Conservation (phyloP, 2,329 filamentous ascomycete genomes). For the Coleophoma eucalyptorum region DNA sequence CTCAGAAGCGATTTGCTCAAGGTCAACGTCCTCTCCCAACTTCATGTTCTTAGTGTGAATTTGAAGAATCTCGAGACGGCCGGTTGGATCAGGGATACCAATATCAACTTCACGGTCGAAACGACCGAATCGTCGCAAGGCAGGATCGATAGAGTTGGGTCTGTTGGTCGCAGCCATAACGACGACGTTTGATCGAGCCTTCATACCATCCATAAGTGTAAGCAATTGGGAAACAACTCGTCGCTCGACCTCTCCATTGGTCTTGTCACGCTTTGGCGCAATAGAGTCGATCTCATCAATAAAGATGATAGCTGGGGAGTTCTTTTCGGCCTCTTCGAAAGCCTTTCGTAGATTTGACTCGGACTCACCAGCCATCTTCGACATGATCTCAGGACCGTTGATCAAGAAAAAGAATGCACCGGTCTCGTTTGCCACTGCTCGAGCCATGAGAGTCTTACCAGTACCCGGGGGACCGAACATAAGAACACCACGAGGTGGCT, state of each 20-base stretch:
- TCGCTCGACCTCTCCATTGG: slow-evolving; percentile 96
- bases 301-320: slow-evolving; percentile 98
- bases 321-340: slow-evolving; percentile 99
- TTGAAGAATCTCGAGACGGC: slow-evolving; percentile 96
- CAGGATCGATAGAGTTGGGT: slow-evolving; percentile 97
- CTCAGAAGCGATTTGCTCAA: slow-evolving; percentile 94
- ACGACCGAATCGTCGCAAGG: slow-evolving; percentile 94
- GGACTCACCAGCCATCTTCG: slow-evolving; percentile 99
- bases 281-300: slow-evolving; percentile 99
- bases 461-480: slow-evolving; percentile 97
- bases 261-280: slow-evolving; percentile 99
- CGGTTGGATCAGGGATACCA: slow-evolving; percentile 94
- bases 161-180: slow-evolving; percentile 99
- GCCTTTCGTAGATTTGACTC: slow-evolving; percentile 97
- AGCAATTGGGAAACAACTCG: slow-evolving; percentile 96
- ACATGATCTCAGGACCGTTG: slow-evolving; percentile 99
- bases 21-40: slow-evolving; percentile 90
- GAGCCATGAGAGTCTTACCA: slow-evolving; percentile 98
- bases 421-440: slow-evolving; percentile 97
- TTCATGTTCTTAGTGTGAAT: slow-evolving; percentile 99
- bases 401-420: slow-evolving; percentile 99
- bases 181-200: slow-evolving; percentile 96
- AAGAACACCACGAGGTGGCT: slow-evolving; percentile 95
- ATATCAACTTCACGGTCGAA: slow-evolving; percentile 99
- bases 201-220: slow-evolving; percentile 99